These are phyloP conservation scores for Plenodomus tracheiphilus DNA, from an alignment of 2,329 filamentous ascomycete species.

Conservation along the genomic window DNA sequence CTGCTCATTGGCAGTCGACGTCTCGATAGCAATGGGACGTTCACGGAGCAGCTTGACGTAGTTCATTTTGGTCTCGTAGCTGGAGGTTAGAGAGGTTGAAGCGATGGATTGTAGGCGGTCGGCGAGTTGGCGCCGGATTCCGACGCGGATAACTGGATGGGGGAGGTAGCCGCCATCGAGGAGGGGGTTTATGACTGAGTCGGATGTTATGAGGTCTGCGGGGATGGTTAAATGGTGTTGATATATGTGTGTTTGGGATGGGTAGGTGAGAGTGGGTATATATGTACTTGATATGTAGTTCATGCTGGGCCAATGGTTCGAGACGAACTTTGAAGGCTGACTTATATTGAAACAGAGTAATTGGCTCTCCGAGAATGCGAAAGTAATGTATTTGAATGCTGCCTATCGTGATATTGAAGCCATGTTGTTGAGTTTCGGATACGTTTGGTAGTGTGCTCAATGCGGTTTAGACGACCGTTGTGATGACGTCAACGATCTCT, in stretches of 20 bases:
- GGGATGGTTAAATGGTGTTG: neutral
- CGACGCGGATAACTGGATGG: constrained; percentile 63
- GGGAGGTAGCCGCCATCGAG: constrained; percentile 70
- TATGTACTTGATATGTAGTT: constrained; percentile 37
- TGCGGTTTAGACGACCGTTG: constrained; percentile 17
- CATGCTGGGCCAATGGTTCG: constrained; percentile 24
- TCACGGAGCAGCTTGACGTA: constrained; percentile 64
- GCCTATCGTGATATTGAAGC: constrained; percentile 16
- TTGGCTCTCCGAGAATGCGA: too few species aligned
- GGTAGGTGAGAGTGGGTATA: neutral
- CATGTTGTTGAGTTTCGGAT: constrained; percentile 21
- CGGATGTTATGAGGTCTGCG: constrained; percentile 30
- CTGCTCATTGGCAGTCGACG: constrained; percentile 66
- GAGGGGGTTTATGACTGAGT: constrained; percentile 44
- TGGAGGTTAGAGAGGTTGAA: constrained; percentile 56
- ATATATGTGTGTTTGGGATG: neutral
- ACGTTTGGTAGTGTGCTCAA: constrained; percentile 22
- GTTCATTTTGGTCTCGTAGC: constrained; percentile 63
- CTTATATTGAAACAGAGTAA: too few species aligned
- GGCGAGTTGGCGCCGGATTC: constrained; percentile 68
- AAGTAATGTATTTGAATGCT: neutral
- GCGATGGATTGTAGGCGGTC: constrained; percentile 62
- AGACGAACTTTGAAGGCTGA: too few species aligned
- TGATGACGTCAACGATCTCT: constrained; percentile 31
- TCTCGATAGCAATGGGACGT: constrained; percentile 70